Percentiles rank a stretch among this genome's conserved stretches.
Evolutionary conservation across 306 rosid genomes (phyloP).

Genomic region (Sicyos baderoa): DNA sequence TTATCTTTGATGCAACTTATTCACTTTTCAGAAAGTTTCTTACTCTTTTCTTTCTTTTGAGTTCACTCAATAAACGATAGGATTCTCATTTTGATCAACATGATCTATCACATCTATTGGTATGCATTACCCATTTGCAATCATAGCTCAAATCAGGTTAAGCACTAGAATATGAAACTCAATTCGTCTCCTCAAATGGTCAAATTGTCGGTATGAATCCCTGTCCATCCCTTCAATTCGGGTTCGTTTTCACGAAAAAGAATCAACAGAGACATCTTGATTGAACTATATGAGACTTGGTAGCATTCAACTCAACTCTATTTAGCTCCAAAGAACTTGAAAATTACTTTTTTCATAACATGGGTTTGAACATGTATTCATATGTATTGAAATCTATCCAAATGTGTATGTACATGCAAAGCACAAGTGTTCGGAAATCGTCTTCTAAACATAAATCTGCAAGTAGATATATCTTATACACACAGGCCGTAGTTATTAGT

Average conservation of each 20-base stretch:
- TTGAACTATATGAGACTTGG: not conserved
- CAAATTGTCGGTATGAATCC: not conserved
- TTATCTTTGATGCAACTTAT: not conserved
- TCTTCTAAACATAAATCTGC: not conserved
- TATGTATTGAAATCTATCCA: constrained; percentile 6
- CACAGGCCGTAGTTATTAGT: not conserved
- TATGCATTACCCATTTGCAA: not conserved
- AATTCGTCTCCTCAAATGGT: not conserved
- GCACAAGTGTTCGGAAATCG: not conserved
- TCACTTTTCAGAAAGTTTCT: no score
- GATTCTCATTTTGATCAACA: not conserved
- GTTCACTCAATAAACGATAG: not conserved
- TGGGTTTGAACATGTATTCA: constrained; percentile 3
- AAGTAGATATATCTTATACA: constrained; percentile 9
- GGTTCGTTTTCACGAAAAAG: not conserved
- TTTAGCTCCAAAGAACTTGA: constrained; percentile 1
- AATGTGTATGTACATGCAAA: constrained; percentile 15
- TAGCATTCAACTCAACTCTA: not conserved
- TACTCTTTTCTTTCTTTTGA: no score
- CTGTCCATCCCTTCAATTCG: not conserved
- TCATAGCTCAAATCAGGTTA: not conserved
- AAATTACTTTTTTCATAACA: not conserved
- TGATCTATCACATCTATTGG: not conserved
- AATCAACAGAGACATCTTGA: not conserved
- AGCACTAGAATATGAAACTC: not conserved